Evolutionary conservation across 179 eudicot genomes (phyloP), one percentile per base, ranked within the genome.

Genomic region (Silene coronaria): DNA sequence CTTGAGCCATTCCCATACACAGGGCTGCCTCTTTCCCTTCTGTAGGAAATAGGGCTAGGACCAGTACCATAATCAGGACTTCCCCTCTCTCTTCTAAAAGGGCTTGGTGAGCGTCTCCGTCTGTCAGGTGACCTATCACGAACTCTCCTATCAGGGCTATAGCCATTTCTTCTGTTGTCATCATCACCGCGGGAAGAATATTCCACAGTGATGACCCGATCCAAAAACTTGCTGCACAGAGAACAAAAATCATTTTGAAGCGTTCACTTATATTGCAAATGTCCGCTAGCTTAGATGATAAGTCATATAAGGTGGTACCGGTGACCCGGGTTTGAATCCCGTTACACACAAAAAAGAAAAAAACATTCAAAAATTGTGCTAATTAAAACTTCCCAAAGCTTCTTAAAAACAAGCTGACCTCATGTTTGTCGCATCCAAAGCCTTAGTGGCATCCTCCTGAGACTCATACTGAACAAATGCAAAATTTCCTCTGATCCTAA

Each of bases 371-470:
- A 59, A 58, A 45, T 13, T 14, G 9, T 11, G 6, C 28, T 30
- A 5, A 19, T 45, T 26, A 32, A 34, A 32, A 26, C 27, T 57
- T 46, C 24, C 34, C 24, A 67, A 68, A 11, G 51, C 14, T 68
- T 9, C 57, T 6, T 27, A 17, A n/a, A 53, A 59, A 42, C n/a
- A 17, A 19, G 71, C 76, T 26, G 21, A 89, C 97, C 97, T 87
- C 88, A 84, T 74, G 82, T 89, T 79, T 70, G 94, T 89, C 53
- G 91, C 91, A 16, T 91, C 91, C 45, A 91, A 75, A 69, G 97
- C 97, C 80, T 72, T 85, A 5, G 84, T 88, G 21, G 97, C 97
- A 82, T 91, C 94, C 72, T 88, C 97, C 81, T 80, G 94, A 19
- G 81, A 63, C 75, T 88, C 91, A 70, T 72, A 91, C 76, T 91